These are phyloP conservation scores for Picea engelmannii DNA, from an alignment of 83 land plant genomes.

Conservation along the genomic window DNA sequence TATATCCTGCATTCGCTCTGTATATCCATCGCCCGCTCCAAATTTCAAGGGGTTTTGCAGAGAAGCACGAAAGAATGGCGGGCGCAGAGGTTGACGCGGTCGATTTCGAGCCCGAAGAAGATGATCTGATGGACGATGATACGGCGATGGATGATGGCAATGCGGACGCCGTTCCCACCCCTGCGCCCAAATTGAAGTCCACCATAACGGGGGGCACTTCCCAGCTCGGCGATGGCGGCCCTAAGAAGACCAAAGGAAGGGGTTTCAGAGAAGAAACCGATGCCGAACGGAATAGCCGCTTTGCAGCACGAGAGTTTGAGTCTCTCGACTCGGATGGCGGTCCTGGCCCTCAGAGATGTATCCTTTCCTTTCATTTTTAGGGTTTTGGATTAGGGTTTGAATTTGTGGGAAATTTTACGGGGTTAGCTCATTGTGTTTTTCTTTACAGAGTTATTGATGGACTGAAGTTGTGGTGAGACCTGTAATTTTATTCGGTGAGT, in stretches of 20 bases:
- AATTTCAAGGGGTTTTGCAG: background rate
- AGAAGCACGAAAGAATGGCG: constrained; percentile 35
- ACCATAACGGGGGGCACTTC: constrained; percentile 65
- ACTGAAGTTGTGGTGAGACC: too few species aligned
- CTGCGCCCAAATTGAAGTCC: constrained; percentile 78
- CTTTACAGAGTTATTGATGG: too few species aligned
- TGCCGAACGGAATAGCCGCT: constrained; percentile 66
- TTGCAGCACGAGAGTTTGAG: constrained; percentile 78
- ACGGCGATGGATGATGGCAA: constrained; percentile 65
- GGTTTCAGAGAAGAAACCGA: constrained; percentile 86
- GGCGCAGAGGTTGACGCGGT: constrained; percentile 72
- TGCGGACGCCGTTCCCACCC: constrained; percentile 37
- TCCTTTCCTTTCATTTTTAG: constrained; percentile 3
- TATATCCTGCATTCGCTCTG: too few species aligned
- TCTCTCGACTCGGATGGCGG: constrained; percentile 86
- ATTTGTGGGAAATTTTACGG: too few species aligned
- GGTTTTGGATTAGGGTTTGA: too few species aligned
- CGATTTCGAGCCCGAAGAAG: constrained; percentile 89
- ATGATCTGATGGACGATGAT: constrained; percentile 95
- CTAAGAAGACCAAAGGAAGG: constrained; percentile 94
- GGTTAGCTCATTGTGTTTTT: too few species aligned
- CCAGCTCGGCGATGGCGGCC: constrained; percentile 21
- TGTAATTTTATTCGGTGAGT: too few species aligned
- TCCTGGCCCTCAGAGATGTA: constrained; percentile 94
- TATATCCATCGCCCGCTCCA: background rate